Evolutionary conservation across 225 moss, liverwort and hornwort genomes (phyloP), one percentile per base, ranked within the genome.

Genomic region (Physcomitrium patens): DNA sequence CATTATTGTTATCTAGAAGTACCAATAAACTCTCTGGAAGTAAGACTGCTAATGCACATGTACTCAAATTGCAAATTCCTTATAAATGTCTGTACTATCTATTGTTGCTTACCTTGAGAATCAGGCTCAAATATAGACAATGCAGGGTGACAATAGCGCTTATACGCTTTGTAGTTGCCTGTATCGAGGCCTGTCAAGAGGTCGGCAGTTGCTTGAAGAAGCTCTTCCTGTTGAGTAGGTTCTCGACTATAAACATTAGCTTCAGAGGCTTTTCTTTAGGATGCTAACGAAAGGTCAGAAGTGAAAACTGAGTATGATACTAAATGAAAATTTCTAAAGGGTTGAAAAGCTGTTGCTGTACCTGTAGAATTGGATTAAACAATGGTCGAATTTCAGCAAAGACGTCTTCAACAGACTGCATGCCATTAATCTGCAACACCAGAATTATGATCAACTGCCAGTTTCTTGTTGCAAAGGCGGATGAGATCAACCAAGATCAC

Each of bases 91-190:
- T 37, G 0, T 4, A 37, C 31, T 4, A 37, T 37, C 31, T 37
- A 37, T 37, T 37, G 31, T 3, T 49, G 1, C n/a, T 23, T 79
- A 91, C 92, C 94, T 91, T 86, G 84, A 67, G 90, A 70, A 69
- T 97, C 81, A 45, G 94, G 93, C 76, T 97, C 97, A 53, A 97
- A 97, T 62, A 93, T 86, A n/a, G 97, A 94, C 65, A 94, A 80
- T 83, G 84, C 60, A 75, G 96, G 84, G 73, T 89, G 86, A 72
- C 88, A 89, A 73, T 87, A 78, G 46, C 81, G 86, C 78, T 89
- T 71, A 76, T 89, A 91, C 19, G 86, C 74, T 83, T 83, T 86
- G 83, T 89, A 91, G 87, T 92, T 73, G 37, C 89, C 88, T 52
- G 60, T 67, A 76, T 92, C 96, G 77, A 90, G 80, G 78, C 90